Percentiles rank a stretch among this genome's conserved stretches.
Evolutionary conservation across 257 asterid genomes (phyloP).

Genomic region (Nicotiana sylvestris): DNA sequence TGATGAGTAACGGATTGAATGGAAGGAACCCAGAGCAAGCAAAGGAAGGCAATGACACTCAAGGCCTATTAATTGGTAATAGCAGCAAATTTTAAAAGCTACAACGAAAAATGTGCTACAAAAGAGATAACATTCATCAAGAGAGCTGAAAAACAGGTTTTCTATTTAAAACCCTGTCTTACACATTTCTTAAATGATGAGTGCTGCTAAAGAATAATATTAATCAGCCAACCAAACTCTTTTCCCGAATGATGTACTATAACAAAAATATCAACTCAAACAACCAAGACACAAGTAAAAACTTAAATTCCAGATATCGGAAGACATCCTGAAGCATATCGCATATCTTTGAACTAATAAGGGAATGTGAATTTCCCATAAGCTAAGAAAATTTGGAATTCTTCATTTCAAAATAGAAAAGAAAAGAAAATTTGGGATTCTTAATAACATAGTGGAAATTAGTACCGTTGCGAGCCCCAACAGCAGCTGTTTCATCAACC

Average conservation of each 20-base stretch:
- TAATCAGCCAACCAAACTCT: not conserved
- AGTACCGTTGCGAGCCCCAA: slow-evolving; percentile 45
- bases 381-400: not conserved
- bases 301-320: not conserved
- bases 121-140: not conserved
- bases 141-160: not conserved
- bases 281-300: not conserved
- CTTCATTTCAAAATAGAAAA: not conserved
- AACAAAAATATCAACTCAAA: not conserved
- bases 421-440: not conserved
- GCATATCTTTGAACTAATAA: not conserved
- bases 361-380: not conserved
- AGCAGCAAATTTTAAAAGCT: not conserved
- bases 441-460: slow-evolving; percentile 7
- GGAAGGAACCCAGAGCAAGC: not conserved
- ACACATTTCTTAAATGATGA: not conserved
- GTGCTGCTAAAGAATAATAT: not conserved
- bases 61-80: not conserved
- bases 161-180: not conserved
- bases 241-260: not conserved
- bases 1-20: not conserved
- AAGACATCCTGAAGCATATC: not conserved
- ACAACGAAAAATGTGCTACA: not conserved
- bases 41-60: not conserved
- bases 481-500: slow-evolving; percentile 42